Evolutionary conservation across 148 eudicot genomes (phyloP), one percentile per base, ranked within the genome.

Genomic region (Nyssa sinensis): DNA sequence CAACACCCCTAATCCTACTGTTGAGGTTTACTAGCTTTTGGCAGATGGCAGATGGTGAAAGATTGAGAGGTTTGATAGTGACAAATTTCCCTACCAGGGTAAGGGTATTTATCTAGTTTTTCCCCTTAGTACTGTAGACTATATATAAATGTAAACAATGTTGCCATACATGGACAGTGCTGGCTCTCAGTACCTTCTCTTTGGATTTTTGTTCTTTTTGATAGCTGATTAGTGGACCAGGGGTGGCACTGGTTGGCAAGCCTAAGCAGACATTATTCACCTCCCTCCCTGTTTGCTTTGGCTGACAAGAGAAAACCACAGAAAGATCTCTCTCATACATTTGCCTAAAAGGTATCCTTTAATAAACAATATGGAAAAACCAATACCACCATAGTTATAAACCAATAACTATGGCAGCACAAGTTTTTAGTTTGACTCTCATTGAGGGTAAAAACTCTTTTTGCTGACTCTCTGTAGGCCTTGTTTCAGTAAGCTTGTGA

Each of bases 201-300:
- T 55, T 55, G 25, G 24, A 55, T 55, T 55, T 55, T 55, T 55
- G 59, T 44, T 44, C 59, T 55, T 55, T 55, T n/a, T 55, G 59
- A 55, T 17, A 19, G 8, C 4, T 49, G 57, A 49, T 17, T 13
- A 7, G 2, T 17, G 58, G 6, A n/a, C n/a, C n/a, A n/a, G n/a
- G n/a, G n/a, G n/a, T n/a, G n/a, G n/a, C n/a, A n/a, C n/a, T n/a
- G 25, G 59, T n/a, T 55, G 25, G 19, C 59, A 21, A 19, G 5
- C 23, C 19, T 21, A 37, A 4, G n/a, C 57, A 49, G 6, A 19
- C 59, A 21, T 55, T 23, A 17, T 16, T 1, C 0, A 1, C 3
- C 17, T 21, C 21, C 4, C 21, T 4, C 21, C 9, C 24, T 24
- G 3, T 11, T 55, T 55, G 25, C 19, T 1, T 53, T 0, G 1